Evolutionary conservation across 2,329 filamentous ascomycete species (phyloP).

Genomic region (Colletotrichum higginsianum): DNA sequence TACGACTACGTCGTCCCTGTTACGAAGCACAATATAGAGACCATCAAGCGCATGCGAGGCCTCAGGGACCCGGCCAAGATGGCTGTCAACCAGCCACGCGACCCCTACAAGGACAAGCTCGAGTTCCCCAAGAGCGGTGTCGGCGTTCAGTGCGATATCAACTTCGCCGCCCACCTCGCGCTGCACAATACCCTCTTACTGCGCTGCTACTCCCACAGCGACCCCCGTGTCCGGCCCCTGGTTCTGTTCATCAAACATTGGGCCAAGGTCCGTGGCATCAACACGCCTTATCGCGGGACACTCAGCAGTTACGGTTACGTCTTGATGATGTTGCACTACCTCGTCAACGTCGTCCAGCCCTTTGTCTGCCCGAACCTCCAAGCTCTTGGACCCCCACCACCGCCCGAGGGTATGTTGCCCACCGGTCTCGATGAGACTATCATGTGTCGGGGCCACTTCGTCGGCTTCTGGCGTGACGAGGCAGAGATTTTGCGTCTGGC

Average conservation of each 20-base stretch:
- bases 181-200: constrained; percentile 88
- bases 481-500: constrained; percentile 76
- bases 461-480: constrained; percentile 86
- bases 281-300: constrained; percentile 88
- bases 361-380: constrained; percentile 91
- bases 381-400: constrained; percentile 62
- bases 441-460: constrained; percentile 75
- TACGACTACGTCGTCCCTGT: constrained; percentile 57
- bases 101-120: constrained; percentile 72
- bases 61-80: constrained; percentile 67
- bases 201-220: constrained; percentile 85
- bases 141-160: constrained; percentile 93
- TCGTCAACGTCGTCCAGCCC: constrained; percentile 85
- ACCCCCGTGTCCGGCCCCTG: constrained; percentile 82
- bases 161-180: constrained; percentile 87
- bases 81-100: constrained; percentile 65
- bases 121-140: constrained; percentile 84
- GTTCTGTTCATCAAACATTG: constrained; percentile 92
- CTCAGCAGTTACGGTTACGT: constrained; percentile 93
- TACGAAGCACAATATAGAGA: constrained; percentile 48
- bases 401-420: constrained; percentile 48
- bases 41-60: constrained; percentile 60
- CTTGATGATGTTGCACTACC: constrained; percentile 91
- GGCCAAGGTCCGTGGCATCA: constrained; percentile 89
- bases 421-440: constrained; percentile 56